Conservation (phyloP, 2,329 filamentous ascomycete species). For the Fusarium nodosum region DNA sequence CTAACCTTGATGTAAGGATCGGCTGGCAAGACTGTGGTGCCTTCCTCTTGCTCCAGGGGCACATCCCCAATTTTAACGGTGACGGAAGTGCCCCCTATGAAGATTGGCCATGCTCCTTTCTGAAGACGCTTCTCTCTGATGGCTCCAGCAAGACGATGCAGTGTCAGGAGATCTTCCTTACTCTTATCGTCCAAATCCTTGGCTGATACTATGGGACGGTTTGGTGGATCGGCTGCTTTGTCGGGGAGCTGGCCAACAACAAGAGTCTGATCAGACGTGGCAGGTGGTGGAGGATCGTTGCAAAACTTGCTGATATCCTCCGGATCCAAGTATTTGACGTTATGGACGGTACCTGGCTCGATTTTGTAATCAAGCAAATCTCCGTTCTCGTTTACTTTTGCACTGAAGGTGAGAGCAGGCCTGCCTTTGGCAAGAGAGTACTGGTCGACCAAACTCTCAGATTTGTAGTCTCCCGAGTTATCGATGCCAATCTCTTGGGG, state of each 20-base stretch:
- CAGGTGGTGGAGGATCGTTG: constrained; percentile 52
- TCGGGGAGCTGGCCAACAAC: constrained; percentile 49
- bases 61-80: constrained; percentile 59
- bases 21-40: constrained; percentile 52
- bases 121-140: constrained; percentile 59
- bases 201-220: constrained; percentile 60
- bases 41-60: constrained; percentile 25
- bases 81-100: constrained; percentile 59
- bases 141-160: constrained; percentile 64
- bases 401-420: constrained; percentile 73
- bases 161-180: constrained; percentile 61
- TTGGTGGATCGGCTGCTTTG: constrained; percentile 36
- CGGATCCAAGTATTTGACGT: constrained; percentile 71
- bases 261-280: constrained; percentile 46
- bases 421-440: constrained; percentile 68
- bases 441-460: constrained; percentile 59
- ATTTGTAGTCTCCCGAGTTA: constrained; percentile 50
- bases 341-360: constrained; percentile 65
- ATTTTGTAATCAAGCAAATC: constrained; percentile 68
- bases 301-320: constrained; percentile 62
- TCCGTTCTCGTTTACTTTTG: constrained; percentile 67
- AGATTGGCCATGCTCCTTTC: constrained; percentile 65
- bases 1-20: constrained; percentile 65
- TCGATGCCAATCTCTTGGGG: constrained; percentile 54
- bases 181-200: constrained; percentile 59